Base-by-base conservation (phyloP, 257 asterid species). In the Fraxinus anomala region DNA sequence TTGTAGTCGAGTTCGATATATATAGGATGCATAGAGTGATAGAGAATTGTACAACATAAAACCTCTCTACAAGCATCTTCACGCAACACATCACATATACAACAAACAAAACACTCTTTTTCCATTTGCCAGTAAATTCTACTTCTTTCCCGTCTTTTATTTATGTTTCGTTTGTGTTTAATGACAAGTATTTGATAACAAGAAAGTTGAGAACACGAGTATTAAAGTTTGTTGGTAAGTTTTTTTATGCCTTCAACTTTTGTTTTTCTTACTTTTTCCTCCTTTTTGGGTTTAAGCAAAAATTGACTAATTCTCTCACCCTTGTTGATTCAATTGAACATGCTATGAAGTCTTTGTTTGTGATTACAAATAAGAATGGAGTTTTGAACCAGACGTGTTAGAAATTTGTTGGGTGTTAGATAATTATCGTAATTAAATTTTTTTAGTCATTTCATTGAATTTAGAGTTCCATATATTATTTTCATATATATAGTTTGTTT, bases 91-190 rank as follows among this genome's bases (percentile, higher is more conserved):
- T 85, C 99, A 91, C 88, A 91, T 95, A 82, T 89, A 95, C 85
- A 95, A 95, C 94, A 95, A 95, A 91, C 99, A 95, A 83, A 91
- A 92, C 78, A 91, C 99, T 14, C 97, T 95, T 75, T 95, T 98
- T 81, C 99, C 98, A 10, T 93, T 93, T 88, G 97, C 98, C 71
- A 97, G 97, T 91, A 86, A 75, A 76, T 83, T 80, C 83, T 51
- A 40, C 21, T 75, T 42, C 69, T 81, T 76, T 21, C 69, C 33
- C 67, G 47, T 80, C 63, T 72, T 51, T 70, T 11, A 39, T 16
- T 23, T 73, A 30, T 16, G 1, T 12, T 23, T 51, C 2, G 16
- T 40, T 40, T 40, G 4, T 37, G 42, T 37, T 40, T 49, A 49
- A 19, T 49, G 61, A 5, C 2, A 3, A 10, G 49, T 5, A 21